These are phyloP conservation scores for Phytophthora palmivora DNA, from an alignment of 352 stramenopile genomes.

Conservation along the genomic window DNA sequence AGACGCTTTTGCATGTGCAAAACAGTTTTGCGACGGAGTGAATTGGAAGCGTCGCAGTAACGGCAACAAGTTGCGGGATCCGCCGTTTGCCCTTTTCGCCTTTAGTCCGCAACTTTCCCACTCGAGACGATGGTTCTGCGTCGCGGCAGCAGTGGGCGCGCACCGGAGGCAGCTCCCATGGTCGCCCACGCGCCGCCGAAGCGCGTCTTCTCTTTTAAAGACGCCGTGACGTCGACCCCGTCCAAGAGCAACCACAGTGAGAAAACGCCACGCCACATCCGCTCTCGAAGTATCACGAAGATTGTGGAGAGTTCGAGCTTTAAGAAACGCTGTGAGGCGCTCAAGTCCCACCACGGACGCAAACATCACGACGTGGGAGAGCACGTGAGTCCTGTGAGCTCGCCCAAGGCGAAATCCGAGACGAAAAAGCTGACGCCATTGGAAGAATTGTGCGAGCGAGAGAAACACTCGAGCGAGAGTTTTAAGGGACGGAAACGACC, in stretches of 20 bases:
- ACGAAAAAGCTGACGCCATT: slow-evolving; percentile 37
- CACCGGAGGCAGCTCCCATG: slow-evolving; percentile 19
- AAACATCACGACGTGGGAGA: slow-evolving; percentile 31
- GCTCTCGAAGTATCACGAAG: slow-evolving; percentile 45
- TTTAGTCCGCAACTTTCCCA: slow-evolving; percentile 11
- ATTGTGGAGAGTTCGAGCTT: slow-evolving; percentile 50
- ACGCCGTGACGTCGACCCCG: slow-evolving; percentile 38
- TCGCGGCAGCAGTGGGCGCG: slow-evolving; percentile 8
- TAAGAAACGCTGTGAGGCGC: slow-evolving; percentile 51
- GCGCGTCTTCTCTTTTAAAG: slow-evolving; percentile 42
- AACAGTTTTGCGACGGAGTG: slow-evolving; percentile 13
- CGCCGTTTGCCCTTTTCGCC: background rate
- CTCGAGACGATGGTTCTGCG: slow-evolving; percentile 31
- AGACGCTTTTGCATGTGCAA: slow-evolving; percentile 10
- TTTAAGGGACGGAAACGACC: slow-evolving; percentile 7
- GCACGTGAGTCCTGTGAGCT: background rate
- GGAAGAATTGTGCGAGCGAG: slow-evolving; percentile 41
- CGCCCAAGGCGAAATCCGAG: slow-evolving; percentile 4
- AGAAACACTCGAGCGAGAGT: slow-evolving; percentile 26
- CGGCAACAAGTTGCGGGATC: slow-evolving; percentile 4
- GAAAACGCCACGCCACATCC: slow-evolving; percentile 30
- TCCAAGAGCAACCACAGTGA: slow-evolving; percentile 11
- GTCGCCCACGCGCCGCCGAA: slow-evolving; percentile 14
- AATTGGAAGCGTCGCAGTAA: slow-evolving; percentile 29
- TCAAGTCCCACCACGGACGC: slow-evolving; percentile 29